Conservation (phyloP, 169 alveolate genomes). For the Plasmodium gallinaceum region DNA sequence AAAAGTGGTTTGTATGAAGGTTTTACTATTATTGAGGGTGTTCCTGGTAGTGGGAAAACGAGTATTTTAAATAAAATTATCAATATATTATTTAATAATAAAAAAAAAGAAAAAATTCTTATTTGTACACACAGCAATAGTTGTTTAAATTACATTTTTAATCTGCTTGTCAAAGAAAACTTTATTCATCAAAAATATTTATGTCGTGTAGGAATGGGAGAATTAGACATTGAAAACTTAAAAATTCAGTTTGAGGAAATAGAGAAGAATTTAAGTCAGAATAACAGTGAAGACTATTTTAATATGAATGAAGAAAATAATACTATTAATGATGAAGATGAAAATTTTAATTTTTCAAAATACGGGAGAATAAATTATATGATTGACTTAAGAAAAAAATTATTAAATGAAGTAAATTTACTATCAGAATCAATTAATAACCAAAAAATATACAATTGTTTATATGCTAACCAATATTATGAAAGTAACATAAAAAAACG, state of each 20-base stretch:
- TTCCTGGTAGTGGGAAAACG: conserved; percentile 95
- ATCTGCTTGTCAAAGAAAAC: conserved; percentile 90
- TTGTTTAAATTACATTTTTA: conserved; percentile 94
- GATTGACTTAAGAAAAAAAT: conserved; percentile 84
- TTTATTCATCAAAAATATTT: conserved; percentile 92
- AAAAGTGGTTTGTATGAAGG: conserved; percentile 93
- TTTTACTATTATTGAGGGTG: conserved; percentile 94
- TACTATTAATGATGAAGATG: conserved; percentile 74
- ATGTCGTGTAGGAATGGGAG: conserved; percentile 94
- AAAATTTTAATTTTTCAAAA: conserved; percentile 86
- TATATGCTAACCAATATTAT: conserved; percentile 79
- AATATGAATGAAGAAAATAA: conserved; percentile 20
- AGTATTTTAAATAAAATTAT: conserved; percentile 94
- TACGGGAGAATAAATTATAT: conserved; percentile 92
- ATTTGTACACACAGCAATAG: conserved; percentile 91
- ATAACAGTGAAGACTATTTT: not conserved
- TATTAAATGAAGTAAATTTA: conserved; percentile 79
- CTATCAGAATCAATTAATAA: conserved; percentile 76
- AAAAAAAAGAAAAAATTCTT: conserved; percentile 91
- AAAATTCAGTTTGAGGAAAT: conserved; percentile 61
- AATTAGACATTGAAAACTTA: conserved; percentile 85
- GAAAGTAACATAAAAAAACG: conserved; percentile 75
- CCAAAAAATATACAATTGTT: conserved; percentile 79
- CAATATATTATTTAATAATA: conserved; percentile 90
- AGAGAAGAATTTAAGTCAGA: conserved; percentile 32